phyloP scores from a whole-genome alignment of 169 alveolate genomes.

The Babesia ovis region DNA sequence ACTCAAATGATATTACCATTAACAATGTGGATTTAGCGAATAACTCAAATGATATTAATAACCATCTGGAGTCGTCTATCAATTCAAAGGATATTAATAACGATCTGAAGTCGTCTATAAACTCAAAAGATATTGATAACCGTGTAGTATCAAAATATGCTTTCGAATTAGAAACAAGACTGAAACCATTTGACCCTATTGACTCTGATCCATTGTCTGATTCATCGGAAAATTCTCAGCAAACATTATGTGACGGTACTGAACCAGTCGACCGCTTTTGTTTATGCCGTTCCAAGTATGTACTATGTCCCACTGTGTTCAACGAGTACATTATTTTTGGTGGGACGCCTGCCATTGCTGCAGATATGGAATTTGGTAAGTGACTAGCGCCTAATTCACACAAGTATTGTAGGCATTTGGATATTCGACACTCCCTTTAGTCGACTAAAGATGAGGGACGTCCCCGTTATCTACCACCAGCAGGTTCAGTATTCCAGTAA shows the following conservation, averaged over 20 bases:
- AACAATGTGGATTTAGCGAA: too few species aligned
- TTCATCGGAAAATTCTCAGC: not conserved
- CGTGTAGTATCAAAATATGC: not conserved
- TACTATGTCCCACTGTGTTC: constrained; percentile 29
- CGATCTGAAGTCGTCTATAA: too few species aligned
- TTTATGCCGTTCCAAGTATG: constrained; percentile 32
- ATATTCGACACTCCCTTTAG: constrained; percentile 33
- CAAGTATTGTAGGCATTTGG: constrained; percentile 17
- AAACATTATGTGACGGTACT: not conserved
- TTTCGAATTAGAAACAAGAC: not conserved
- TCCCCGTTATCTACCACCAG: constrained; percentile 41
- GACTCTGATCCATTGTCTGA: not conserved
- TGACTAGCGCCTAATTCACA: not conserved
- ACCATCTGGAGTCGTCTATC: too few species aligned
- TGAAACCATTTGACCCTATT: not conserved
- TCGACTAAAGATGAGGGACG: constrained; percentile 19
- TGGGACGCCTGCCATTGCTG: constrained; percentile 41
- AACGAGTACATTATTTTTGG: constrained; percentile 50
- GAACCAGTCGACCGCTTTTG: not conserved
- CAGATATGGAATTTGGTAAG: constrained; percentile 53
- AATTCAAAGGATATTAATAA: too few species aligned
- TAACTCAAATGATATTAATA: too few species aligned
- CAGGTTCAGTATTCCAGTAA: constrained; percentile 53
- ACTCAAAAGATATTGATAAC: too few species aligned
- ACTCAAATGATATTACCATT: too few species aligned